phyloP scores from a whole-genome alignment of 371 early-diverging fungal genomes.

The Nematocida displodere region DNA sequence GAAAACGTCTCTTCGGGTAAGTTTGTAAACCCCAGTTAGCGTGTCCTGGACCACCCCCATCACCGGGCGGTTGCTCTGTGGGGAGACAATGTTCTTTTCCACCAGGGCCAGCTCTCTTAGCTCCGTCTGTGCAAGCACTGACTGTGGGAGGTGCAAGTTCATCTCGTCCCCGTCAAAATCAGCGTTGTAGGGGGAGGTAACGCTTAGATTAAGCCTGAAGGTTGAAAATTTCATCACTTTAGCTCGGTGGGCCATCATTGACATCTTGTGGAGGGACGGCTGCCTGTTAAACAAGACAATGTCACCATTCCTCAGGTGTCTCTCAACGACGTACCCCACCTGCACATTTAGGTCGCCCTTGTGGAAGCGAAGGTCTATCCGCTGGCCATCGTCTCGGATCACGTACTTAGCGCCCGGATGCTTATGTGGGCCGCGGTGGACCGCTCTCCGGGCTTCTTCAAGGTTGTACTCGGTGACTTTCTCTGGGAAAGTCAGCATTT shows the following conservation, averaged over 20 bases:
- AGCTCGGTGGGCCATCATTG: slow-evolving; percentile 98
- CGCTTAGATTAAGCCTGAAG: slow-evolving; percentile 93
- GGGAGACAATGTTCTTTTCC: slow-evolving; percentile 89
- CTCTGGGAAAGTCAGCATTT: slow-evolving; percentile 94
- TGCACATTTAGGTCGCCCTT: slow-evolving; percentile 80
- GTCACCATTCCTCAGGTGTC: slow-evolving; percentile 90
- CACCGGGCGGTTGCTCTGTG: slow-evolving; percentile 92
- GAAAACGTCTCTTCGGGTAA: slow-evolving; percentile 87
- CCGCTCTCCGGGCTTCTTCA: slow-evolving; percentile 75
- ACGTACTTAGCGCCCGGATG: slow-evolving; percentile 99
- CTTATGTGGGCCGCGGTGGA: slow-evolving; percentile 86
- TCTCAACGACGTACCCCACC: slow-evolving; percentile 85
- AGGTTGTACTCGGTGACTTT: slow-evolving; percentile 94
- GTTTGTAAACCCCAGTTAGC: slow-evolving; percentile 85
- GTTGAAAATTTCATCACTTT: slow-evolving; percentile 96
- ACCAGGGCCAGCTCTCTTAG: slow-evolving; percentile 89
- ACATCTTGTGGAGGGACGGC: slow-evolving; percentile 98
- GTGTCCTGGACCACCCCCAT: slow-evolving; percentile 99
- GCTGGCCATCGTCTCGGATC: slow-evolving; percentile 85
- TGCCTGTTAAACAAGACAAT: slow-evolving; percentile 98
- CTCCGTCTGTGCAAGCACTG: slow-evolving; percentile 83
- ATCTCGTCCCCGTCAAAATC: slow-evolving; percentile 99
- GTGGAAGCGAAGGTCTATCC: slow-evolving; percentile 85
- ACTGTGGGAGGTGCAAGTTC: slow-evolving; percentile 99
- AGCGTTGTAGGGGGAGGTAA: slow-evolving; percentile 97